phyloP scores from a whole-genome alignment of 2,329 filamentous ascomycete genomes.

The Dactylellina haptotyla region DNA sequence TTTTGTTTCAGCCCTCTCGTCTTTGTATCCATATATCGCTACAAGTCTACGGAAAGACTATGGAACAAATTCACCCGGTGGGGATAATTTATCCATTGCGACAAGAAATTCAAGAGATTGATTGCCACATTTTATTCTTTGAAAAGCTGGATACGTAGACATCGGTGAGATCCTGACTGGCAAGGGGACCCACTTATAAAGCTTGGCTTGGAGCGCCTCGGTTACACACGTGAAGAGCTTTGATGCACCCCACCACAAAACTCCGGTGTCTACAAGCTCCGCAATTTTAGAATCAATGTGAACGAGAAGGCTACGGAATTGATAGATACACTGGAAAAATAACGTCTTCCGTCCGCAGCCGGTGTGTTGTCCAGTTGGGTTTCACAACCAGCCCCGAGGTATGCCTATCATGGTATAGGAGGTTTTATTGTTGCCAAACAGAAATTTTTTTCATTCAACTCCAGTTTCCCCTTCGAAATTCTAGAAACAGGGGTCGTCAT shows the following conservation, averaged over 20 bases:
- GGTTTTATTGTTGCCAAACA: background rate
- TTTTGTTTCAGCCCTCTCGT: slow-evolving; percentile 31
- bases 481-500: slow-evolving; percentile 25
- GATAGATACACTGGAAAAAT: no score
- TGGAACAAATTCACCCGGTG: slow-evolving; percentile 37
- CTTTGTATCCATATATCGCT: slow-evolving; percentile 11
- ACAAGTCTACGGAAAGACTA: slow-evolving; percentile 41
- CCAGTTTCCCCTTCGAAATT: slow-evolving; percentile 8
- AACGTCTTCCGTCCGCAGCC: no score
- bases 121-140: slow-evolving; percentile 45
- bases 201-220: slow-evolving; percentile 27
- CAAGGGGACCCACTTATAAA: slow-evolving; percentile 25
- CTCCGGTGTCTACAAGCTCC: slow-evolving; percentile 27
- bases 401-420: slow-evolving; percentile 1
- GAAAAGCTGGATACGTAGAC: slow-evolving; percentile 6
- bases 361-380: no score
- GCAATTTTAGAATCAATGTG: background rate
- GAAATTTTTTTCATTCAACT: slow-evolving; percentile 34
- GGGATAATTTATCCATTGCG: slow-evolving; percentile 5
- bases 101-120: background rate
- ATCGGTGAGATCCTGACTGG: slow-evolving; percentile 24
- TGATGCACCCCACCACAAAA: slow-evolving; percentile 27
- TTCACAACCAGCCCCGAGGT: no score
- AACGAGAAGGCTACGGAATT: no score
- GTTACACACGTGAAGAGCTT: slow-evolving; percentile 32